These are phyloP conservation scores for Tanozyma kutaoensis DNA, from an alignment of 805 yeast species.

Conservation along the genomic window DNA sequence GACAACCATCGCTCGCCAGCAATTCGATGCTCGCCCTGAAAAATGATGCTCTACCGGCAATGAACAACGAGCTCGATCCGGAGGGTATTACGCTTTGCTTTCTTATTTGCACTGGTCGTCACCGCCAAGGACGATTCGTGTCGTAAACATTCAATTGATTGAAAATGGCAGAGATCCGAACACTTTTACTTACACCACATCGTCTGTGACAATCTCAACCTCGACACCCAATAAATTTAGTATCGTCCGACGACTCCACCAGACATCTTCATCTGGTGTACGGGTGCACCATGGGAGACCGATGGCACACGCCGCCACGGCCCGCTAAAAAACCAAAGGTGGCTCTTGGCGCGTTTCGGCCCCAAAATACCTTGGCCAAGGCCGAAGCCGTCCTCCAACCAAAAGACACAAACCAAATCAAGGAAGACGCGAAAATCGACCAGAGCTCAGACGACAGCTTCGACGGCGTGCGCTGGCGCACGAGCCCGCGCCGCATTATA, in stretches of 20 bases:
- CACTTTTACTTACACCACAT: too few species aligned
- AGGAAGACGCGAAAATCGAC: conserved; percentile 6
- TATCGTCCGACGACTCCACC: neutral
- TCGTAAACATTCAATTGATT: too few species aligned
- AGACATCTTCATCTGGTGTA: neutral
- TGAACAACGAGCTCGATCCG: too few species aligned
- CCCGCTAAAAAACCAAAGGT: neutral
- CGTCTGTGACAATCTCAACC: too few species aligned
- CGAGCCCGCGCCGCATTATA: too few species aligned
- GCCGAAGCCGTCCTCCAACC: conserved; percentile 1
- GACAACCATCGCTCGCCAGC: neutral
- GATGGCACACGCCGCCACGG: neutral
- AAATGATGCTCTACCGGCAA: too few species aligned
- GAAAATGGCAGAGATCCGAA: too few species aligned
- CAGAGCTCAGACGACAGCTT: conserved; percentile 31
- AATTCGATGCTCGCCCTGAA: neutral
- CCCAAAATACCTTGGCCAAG: neutral
- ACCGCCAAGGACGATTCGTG: too few species aligned
- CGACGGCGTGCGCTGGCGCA: conserved; percentile 25
- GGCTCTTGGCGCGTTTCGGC: neutral
- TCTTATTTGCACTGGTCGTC: too few species aligned
- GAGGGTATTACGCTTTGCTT: too few species aligned
- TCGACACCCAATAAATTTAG: neutral
- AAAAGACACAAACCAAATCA: conserved; percentile 3
- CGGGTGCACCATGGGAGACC: neutral